Base-by-base conservation (phyloP, 345 rosid species). In the Capsella bursapastoris region DNA sequence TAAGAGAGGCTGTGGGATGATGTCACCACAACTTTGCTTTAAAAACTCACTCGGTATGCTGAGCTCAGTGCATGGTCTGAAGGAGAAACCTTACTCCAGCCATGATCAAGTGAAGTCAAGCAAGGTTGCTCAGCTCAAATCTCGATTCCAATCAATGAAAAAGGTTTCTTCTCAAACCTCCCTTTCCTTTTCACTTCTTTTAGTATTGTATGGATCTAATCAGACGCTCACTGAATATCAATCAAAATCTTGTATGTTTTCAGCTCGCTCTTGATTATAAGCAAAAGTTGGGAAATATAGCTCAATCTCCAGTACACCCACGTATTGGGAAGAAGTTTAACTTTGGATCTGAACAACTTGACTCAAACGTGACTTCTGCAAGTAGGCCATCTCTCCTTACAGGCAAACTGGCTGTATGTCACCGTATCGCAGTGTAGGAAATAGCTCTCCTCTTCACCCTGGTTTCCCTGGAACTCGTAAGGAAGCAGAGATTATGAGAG, bases 21-120 rank as follows among this genome's bases (percentile, higher is more conserved):
- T 91, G 73, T 72, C 92, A 73, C 97, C 99, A 67, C 87, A 83
- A 49, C 45, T 95, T 18, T 87, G 93, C 89, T 76, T 90, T 44
- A 86, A 84, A 80, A 89, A 81, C 76, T 81, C 96, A 32, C 34
- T 86, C 45, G 70, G 81, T 68, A 83, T 89, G 74, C 75, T 92
- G 64, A 89, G 84, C 79, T 88, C 97, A 48, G 76, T 89, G 51
- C 90, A 87, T 13, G 90, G 81, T 28, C 70, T 91, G 74, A 93
- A 87, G 80, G 38, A 68, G 29, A 79, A 86, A 80, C 64, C 84
- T 27, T 77, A 74, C 57, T 77, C 84, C 58, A 48, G 40, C 59
- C 69, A 53, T 57, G 79, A 79, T 29, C 71, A 71, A 40, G 78
- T 74, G 47, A 88, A 82, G 64, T 75, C 71, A 5, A 49, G 78